These are phyloP conservation scores for Colletotrichum endophyticum DNA, from an alignment of 2,329 filamentous ascomycete genomes.

Conservation along the genomic window DNA sequence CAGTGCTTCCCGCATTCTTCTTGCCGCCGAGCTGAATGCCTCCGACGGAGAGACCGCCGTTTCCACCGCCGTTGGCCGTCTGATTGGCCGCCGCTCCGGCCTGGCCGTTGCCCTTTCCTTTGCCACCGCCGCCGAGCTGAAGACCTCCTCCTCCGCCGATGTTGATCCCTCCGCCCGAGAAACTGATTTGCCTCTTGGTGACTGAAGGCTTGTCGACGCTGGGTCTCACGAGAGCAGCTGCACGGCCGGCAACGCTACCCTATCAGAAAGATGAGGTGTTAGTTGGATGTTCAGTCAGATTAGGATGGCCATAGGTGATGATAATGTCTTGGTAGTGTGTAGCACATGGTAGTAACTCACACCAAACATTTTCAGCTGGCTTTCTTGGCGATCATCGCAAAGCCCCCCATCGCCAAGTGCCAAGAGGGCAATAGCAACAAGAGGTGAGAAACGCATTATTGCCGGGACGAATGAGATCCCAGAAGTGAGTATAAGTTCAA, in stretches of 20 bases:
- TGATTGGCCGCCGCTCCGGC: background rate
- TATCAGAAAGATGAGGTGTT: background rate
- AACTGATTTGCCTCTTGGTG: slow-evolving; percentile 7
- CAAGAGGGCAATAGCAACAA: background rate
- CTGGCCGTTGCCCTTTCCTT: background rate
- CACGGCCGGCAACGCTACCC: slow-evolving; percentile 9
- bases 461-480: background rate
- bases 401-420: slow-evolving; percentile 6
- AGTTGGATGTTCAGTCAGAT: background rate
- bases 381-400: slow-evolving; percentile 15
- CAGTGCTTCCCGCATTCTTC: background rate
- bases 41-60: slow-evolving; percentile 5
- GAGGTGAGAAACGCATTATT: background rate
- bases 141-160: background rate
- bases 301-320: no score
- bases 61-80: background rate
- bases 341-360: background rate
- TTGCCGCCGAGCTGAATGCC: background rate
- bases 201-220: background rate
- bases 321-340: background rate
- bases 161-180: background rate
- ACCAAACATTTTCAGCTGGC: background rate
- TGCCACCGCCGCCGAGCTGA: background rate
- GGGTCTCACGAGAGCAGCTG: background rate
- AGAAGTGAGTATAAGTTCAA: background rate